phyloP scores from a whole-genome alignment of 164 flowering plant species.

The Macadamia tetraphylla region DNA sequence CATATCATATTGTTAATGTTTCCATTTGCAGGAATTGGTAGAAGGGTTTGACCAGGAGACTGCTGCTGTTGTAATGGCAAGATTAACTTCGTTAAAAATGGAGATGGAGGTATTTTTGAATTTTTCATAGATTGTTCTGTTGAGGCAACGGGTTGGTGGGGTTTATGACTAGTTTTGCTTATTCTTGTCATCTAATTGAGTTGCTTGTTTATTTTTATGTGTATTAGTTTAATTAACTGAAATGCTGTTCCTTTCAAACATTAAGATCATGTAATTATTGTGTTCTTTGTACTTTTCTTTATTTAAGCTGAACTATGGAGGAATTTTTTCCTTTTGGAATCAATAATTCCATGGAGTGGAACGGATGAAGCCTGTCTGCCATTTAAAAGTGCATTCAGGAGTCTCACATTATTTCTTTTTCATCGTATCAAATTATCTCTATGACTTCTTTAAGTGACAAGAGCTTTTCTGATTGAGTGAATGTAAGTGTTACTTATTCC shows the following conservation, averaged over 20 bases:
- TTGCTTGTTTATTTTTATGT: background rate
- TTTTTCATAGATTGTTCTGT: background rate
- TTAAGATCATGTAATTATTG: background rate
- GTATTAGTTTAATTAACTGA: too few species aligned
- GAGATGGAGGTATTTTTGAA: constrained; percentile 74
- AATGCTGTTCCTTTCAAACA: too few species aligned
- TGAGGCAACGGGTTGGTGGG: background rate
- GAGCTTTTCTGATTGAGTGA: background rate
- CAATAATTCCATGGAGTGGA: too few species aligned
- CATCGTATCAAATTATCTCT: background rate
- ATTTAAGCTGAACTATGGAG: too few species aligned
- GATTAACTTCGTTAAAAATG: constrained; percentile 86
- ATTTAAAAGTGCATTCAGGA: too few species aligned
- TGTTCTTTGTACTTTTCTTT: too few species aligned
- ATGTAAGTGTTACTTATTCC: background rate
- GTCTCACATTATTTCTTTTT: background rate
- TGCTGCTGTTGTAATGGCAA: constrained; percentile 93
- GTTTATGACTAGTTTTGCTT: background rate
- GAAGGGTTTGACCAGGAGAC: constrained; percentile 98
- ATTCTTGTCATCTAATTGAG: background rate
- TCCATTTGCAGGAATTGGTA: constrained; percentile 62
- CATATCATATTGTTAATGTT: constrained; percentile 4
- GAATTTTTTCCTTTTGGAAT: too few species aligned
- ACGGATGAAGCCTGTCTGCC: too few species aligned
- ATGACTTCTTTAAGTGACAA: background rate